Evolutionary conservation across 495 filamentous ascomycete species (phyloP), one percentile per base, ranked within the genome.

Genomic region (Sphaerosporella brunnea): DNA sequence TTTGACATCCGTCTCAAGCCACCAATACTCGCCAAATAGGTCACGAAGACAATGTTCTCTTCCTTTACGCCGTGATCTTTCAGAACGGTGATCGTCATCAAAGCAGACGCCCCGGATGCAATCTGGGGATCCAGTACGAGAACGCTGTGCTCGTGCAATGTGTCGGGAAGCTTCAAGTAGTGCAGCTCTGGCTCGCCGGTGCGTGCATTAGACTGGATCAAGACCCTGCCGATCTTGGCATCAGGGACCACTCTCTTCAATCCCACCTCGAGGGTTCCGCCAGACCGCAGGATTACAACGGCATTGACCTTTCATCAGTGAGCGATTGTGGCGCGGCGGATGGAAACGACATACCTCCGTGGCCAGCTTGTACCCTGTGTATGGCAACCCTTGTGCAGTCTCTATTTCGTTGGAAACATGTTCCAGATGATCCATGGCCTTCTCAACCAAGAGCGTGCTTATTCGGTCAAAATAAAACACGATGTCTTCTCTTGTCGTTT

Each of bases 401-500:
- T 70, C 63, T 47, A 94, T 69, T 4, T 63, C 68, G 1, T 60
- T 59, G 3, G 72, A 66, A 13, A 65, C 62, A 63, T 86, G 94
- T 28, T 69, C 69, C 30, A 59, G 55, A 19, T 59, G 56, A 18
- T 59, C 51, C 51, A 58, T 59, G 28, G 68, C 85, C 76, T 75
- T 75, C 62, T 95, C 86, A 23, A 97, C 74, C 4, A 97, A 68
- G n/a, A 95, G 65, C 0, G 77, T 75, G 2, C 79, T 73, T 28
- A 96, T 65, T 16, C 90, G 77, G 64, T 97, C 83, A 55, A 95
- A 94, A 62, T 94, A 93, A 63, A 95, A 96, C 46, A 93, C 84
- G 59, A 94, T 96, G 51, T 95, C 86, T 52, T 93, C 90, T 34
- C 80, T 73, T 9, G 77, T 65, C 1, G 80, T 88, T 35, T 79